Evolutionary conservation across 139 green algal species (phyloP).

Genomic region (Bryopsis sp.): DNA sequence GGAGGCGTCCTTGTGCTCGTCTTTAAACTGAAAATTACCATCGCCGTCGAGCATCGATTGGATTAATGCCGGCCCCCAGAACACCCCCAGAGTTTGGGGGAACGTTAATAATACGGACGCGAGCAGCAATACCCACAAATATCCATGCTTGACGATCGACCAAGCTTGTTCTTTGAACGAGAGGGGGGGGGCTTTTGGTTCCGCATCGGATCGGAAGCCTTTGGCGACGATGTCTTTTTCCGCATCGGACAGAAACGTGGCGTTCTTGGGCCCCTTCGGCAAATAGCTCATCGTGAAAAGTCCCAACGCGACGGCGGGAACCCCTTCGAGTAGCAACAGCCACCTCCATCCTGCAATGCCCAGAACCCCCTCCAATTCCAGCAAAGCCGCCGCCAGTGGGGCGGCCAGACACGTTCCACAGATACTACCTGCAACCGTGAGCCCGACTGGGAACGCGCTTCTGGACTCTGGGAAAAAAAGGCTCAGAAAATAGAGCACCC

Average conservation of each 20-base stretch:
- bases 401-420: slow-evolving; percentile 28
- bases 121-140: too few relatives aligned
- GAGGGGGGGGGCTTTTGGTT: too few relatives aligned
- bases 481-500: background rate
- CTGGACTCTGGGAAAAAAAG: slow-evolving; percentile 23
- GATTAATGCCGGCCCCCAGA: too few relatives aligned
- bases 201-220: too few relatives aligned
- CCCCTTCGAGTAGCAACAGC: background rate
- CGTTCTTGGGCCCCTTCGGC: background rate
- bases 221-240: too few relatives aligned
- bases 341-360: slow-evolving; percentile 62
- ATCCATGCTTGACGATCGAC: too few relatives aligned
- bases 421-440: background rate
- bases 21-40: too few relatives aligned
- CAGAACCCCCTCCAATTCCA: slow-evolving; percentile 45
- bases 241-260: background rate
- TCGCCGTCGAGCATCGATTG: too few relatives aligned
- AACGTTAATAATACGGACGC: too few relatives aligned
- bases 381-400: slow-evolving; percentile 51
- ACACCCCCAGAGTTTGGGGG: too few relatives aligned
- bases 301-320: background rate
- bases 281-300: background rate
- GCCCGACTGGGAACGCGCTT: background rate
- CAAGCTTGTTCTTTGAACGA: too few relatives aligned
- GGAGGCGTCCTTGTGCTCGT: too few relatives aligned